phyloP scores from a whole-genome alignment of 371 early-diverging fungal species.

The Mucor saturninus region DNA sequence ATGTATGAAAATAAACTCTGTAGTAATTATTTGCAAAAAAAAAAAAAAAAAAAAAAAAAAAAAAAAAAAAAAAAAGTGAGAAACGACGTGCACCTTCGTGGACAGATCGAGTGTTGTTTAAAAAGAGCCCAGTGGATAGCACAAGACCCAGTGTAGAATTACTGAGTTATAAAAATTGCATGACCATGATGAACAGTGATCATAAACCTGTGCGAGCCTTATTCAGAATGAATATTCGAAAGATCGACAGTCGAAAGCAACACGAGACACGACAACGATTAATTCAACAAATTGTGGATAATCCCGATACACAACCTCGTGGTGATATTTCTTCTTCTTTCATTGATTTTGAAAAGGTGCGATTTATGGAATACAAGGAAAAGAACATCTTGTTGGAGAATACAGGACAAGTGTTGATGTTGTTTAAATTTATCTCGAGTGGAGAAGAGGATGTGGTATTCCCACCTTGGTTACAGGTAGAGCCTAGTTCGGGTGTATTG shows the following conservation, averaged over 20 bases:
- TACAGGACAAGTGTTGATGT: conserved; percentile 74
- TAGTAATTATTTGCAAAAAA: too few relatives aligned
- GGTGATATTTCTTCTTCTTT: conserved; percentile 64
- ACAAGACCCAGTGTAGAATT: conserved; percentile 40
- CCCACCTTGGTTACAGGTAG: conserved; percentile 73
- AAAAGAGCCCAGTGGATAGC: conserved; percentile 45
- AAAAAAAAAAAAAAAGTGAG: conserved; percentile 49
- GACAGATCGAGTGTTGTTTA: conserved; percentile 94
- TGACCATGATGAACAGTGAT: conserved; percentile 79
- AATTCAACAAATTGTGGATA: conserved; percentile 73
- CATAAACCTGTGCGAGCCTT: conserved; percentile 91
- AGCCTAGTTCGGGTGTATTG: conserved; percentile 68
- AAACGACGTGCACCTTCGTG: conserved; percentile 90
- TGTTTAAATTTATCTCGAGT: conserved; percentile 75
- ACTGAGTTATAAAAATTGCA: conserved; percentile 61
- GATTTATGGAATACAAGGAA: conserved; percentile 66
- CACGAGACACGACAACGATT: conserved; percentile 61
- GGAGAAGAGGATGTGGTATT: conserved; percentile 52
- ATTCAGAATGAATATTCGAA: conserved; percentile 60
- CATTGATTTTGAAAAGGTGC: conserved; percentile 81
- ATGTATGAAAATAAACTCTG: too few relatives aligned
- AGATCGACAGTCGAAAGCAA: conserved; percentile 62
- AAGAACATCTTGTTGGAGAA: conserved; percentile 69
- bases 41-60: conserved; percentile 13
- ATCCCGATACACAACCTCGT: conserved; percentile 84